Base-by-base conservation (phyloP, 2,329 filamentous ascomycete genomes). In the Pochonia chlamydosporia region DNA sequence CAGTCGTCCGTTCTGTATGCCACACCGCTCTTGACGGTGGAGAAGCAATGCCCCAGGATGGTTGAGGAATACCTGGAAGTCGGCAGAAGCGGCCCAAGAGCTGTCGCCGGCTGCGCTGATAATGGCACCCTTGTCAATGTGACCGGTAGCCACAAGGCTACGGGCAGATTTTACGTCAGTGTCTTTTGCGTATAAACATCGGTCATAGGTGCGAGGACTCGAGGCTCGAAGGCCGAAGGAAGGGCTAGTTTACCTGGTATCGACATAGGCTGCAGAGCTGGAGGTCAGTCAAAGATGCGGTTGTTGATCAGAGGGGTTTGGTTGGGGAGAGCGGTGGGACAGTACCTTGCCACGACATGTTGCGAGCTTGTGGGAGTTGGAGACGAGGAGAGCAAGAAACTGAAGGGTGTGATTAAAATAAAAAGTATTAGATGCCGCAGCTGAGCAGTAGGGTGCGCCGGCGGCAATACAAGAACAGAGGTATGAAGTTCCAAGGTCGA, bases 91-190 rank as follows among this genome's bases (percentile, higher is more conserved):
- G 51, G 89, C 89, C 89, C 89, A 95, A 59, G 81, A 77, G 65
- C 84, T 89, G 70, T 87, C 87, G 60, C 89, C 88, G 58, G 86
- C 86, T 55, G 71, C 73, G 69, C 86, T 90, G 75, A 93, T 82
- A 67, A 96, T 90, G 64, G 87, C 87, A 60, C 79, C 90, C 74
- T 89, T 85, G 74, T 93, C 85, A 63, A 95, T 71, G 66, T 91
- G 84, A 62, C 84, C 84, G 60, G 78, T 84, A 72, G 78, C 85
- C 63, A 95, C 79, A 61, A 96, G 82, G 79, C 89, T 95, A n/a
- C n/a, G 31, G 9, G n/a, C 13, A 5, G 35, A 11, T 16, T 37
- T 35, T 21, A 9, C 6, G 30, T 52, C 54, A 60, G 57, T 50
- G 56, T 55, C 46, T 35, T 37, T 43, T 11, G 8, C 5, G n/a